Evolutionary conservation across 2,329 filamentous ascomycete species (phyloP).

Genomic region (Stachybotrys chlorohalonatus): DNA sequence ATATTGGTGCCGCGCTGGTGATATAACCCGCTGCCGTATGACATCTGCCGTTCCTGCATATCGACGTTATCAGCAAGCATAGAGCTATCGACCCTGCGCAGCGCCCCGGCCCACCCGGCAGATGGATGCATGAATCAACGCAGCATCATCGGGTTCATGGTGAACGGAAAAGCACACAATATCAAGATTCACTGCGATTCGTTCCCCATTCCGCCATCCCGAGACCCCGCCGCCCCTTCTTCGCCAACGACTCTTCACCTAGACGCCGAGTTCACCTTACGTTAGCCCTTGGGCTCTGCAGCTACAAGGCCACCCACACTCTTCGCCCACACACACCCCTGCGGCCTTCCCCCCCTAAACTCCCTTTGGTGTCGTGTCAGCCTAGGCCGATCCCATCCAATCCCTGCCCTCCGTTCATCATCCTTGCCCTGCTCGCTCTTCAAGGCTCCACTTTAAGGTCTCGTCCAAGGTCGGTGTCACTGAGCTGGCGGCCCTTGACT

Average conservation of each 20-base stretch:
- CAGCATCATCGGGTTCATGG: not conserved
- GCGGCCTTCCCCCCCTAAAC: not conserved
- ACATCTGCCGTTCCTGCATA: too few species aligned
- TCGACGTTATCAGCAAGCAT: too few species aligned
- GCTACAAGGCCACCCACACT: not conserved
- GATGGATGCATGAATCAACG: not conserved
- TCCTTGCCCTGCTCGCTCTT: slow-evolving; percentile 12
- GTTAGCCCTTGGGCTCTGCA: not conserved
- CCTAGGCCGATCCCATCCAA: slow-evolving; percentile 19
- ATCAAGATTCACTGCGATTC: not conserved
- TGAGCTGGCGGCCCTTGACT: slow-evolving; percentile 2
- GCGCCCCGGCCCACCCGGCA: not conserved
- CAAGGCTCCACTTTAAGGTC: slow-evolving; percentile 11
- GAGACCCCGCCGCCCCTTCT: not conserved
- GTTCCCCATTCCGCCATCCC: not conserved
- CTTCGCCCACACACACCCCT: not conserved
- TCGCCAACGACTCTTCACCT: not conserved
- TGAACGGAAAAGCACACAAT: not conserved
- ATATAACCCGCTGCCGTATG: too few species aligned
- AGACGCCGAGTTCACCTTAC: not conserved
- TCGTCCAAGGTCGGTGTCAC: slow-evolving; percentile 8
- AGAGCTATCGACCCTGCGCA: too few species aligned
- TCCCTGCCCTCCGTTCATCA: slow-evolving; percentile 15
- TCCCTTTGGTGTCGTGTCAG: slow-evolving; percentile 17
- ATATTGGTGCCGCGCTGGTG: too few species aligned